Base-by-base conservation (phyloP, 2,329 filamentous ascomycete species). In the Fusarium torreyae region DNA sequence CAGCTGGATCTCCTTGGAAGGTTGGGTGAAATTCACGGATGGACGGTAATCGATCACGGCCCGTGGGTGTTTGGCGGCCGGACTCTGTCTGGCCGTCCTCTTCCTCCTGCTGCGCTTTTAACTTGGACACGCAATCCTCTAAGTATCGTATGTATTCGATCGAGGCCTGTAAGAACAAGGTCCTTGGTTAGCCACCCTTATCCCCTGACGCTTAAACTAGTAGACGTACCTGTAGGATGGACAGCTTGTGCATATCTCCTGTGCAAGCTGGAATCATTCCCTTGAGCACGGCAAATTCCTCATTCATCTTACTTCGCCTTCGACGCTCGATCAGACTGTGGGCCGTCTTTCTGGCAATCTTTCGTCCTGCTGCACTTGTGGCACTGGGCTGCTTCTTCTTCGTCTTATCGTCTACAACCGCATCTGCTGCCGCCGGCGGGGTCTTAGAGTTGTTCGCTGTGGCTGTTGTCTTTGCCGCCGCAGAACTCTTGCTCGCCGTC, bases 231-330 rank as follows among this genome's bases (percentile, higher is more conserved):
- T 98, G 94, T 51, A 98, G 82, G 72, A 98, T 98, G 17, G 94
- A 94, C 59, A 98, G 83, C 81, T 99, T 99, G 80, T 98, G 96
- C 96, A 98, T 98, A 76, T 98, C 95, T 8, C 94, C 94, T n/a
- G 88, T 89, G 79, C 96, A 98, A 3, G 96, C 95, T 1, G 96
- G 96, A 59, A 98, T 97, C 92, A 99, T 94, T 74, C 91, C 88
- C 81, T 98, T 98, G 70, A 98, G 82, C 17, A 97, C 92, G 3
- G 90, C 92, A 82, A 98, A 98, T 81, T 98, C 96, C 78, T 98
- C 95, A 73, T 99, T 98, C 95, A 98, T 99, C 84, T 98, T 99
- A 14, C 93, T 97, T 66, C 96, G 86, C 74, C 96, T 85, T 60
- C 95, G 85, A 45, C 96, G 86, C 82, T 99, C 96, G 73, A 98